A percentile compares a stretch with the other conserved stretches of the same genome.
Conservation (phyloP, 129 eudicot genomes). For the Dittrichia graveolens region DNA sequence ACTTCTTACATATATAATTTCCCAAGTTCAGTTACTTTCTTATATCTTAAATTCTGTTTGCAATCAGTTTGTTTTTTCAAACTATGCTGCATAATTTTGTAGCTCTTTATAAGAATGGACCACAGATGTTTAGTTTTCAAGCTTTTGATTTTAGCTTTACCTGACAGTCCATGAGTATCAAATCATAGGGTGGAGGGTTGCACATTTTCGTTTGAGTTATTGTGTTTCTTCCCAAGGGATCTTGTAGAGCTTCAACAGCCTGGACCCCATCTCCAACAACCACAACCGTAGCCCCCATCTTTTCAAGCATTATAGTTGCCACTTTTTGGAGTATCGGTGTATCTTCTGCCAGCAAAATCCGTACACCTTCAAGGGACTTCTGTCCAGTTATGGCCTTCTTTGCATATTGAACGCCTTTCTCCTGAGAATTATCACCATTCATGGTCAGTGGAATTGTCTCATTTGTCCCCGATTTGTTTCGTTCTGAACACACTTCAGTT, state of each 20-base stretch:
- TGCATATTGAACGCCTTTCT: slow-evolving; percentile 24
- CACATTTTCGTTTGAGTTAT: slow-evolving; percentile 21
- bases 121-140: too few species aligned
- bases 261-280: slow-evolving; percentile 93
- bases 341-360: slow-evolving; percentile 89
- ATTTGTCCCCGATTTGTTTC: slow-evolving; percentile 33
- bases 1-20: neutral
- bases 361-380: slow-evolving; percentile 64
- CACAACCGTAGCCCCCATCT: slow-evolving; percentile 76
- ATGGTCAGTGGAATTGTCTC: slow-evolving; percentile 15
- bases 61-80: too few species aligned
- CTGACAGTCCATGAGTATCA: slow-evolving; percentile 98
- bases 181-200: slow-evolving; percentile 57
- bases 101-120: too few species aligned
- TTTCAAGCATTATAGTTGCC: slow-evolving; percentile 95
- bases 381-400: slow-evolving; percentile 42
- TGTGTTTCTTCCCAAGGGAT: slow-evolving; percentile 25
- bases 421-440: slow-evolving; percentile 20
- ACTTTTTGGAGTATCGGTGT: slow-evolving; percentile 91
- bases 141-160: slow-evolving; percentile 24
- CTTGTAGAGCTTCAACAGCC: slow-evolving; percentile 76
- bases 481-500: slow-evolving; percentile 42
- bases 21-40: neutral
- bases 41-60: too few species aligned
- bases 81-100: too few species aligned